Evolutionary conservation across 2,329 filamentous ascomycete genomes (phyloP).

Genomic region (Ramularia endophylla): DNA sequence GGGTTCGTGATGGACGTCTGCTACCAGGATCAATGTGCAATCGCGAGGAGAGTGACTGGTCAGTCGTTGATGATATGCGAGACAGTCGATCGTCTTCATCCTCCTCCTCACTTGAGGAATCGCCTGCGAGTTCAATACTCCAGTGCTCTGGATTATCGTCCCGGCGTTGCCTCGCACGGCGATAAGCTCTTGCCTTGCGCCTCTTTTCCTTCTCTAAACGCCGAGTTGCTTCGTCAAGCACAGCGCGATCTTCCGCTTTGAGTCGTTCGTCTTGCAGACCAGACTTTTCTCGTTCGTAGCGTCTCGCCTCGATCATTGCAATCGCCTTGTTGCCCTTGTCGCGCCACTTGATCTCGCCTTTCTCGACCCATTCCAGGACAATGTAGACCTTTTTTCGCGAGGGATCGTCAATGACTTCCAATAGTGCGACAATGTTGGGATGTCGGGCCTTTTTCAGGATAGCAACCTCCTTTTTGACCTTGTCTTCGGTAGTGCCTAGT

Average conservation of each 20-base stretch:
- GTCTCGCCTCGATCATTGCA: slow-evolving; percentile 71
- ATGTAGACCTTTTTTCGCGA: slow-evolving; percentile 98
- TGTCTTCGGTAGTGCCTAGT: slow-evolving; percentile 64
- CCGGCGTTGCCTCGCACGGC: slow-evolving; percentile 22
- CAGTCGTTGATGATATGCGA: slow-evolving; percentile 31
- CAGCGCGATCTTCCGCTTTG: slow-evolving; percentile 39
- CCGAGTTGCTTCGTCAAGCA: slow-evolving; percentile 43
- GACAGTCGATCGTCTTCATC: slow-evolving; percentile 32
- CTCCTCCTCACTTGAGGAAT: slow-evolving; percentile 48
- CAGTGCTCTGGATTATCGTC: slow-evolving; percentile 57
- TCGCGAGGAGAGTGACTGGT: slow-evolving; percentile 18
- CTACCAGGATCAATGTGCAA: slow-evolving; percentile 9
- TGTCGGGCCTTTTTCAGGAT: slow-evolving; percentile 98
- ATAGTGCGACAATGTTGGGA: slow-evolving; percentile 88
- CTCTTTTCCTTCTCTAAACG: slow-evolving; percentile 49
- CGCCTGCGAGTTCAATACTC: slow-evolving; percentile 75
- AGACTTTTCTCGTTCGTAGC: slow-evolving; percentile 66
- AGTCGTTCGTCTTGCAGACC: slow-evolving; percentile 40
- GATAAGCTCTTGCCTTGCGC: slow-evolving; percentile 30
- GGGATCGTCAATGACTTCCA: slow-evolving; percentile 97
- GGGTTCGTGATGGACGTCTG: slow-evolving; percentile 23
- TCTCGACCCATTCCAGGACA: slow-evolving; percentile 89
- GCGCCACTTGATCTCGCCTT: slow-evolving; percentile 91
- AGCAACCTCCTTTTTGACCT: slow-evolving; percentile 92
- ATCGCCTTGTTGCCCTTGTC: slow-evolving; percentile 81